Evolutionary conservation across 2,329 filamentous ascomycete species (phyloP).

Genomic region (Claviceps sp.): DNA sequence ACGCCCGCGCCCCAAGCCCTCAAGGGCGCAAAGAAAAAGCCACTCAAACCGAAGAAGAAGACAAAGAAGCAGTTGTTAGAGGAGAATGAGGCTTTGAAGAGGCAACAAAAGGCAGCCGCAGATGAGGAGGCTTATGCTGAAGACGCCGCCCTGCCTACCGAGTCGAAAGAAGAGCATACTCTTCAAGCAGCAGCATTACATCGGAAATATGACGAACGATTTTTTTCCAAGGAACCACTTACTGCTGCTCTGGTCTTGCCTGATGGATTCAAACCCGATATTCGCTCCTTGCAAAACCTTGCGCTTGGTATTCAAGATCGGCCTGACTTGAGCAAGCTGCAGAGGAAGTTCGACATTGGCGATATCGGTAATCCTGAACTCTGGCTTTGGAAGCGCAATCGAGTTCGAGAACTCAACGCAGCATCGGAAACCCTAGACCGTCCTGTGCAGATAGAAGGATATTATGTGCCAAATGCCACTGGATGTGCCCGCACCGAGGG

Average conservation of each 20-base stretch:
- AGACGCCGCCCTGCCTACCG: slow-evolving; percentile 23
- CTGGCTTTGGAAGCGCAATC: slow-evolving; percentile 44
- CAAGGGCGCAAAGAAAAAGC: slow-evolving; percentile 43
- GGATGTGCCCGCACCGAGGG: slow-evolving; percentile 87
- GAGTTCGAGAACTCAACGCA: slow-evolving; percentile 41
- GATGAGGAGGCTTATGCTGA: slow-evolving; percentile 23
- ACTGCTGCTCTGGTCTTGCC: slow-evolving; percentile 32
- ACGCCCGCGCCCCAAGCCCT: slow-evolving; percentile 28
- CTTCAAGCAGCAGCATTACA: slow-evolving; percentile 28
- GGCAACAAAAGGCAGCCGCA: slow-evolving; percentile 36
- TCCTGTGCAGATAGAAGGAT: slow-evolving; percentile 40
- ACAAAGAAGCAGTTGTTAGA: slow-evolving; percentile 65
- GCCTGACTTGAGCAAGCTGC: slow-evolving; percentile 35
- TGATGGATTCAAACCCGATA: slow-evolving; percentile 29
- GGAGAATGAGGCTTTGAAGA: slow-evolving; percentile 48
- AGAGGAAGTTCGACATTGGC: slow-evolving; percentile 30
- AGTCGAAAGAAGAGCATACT: slow-evolving; percentile 14
- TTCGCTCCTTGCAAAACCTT: slow-evolving; percentile 31
- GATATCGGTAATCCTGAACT: slow-evolving; percentile 37
- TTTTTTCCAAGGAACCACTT: slow-evolving; percentile 36
- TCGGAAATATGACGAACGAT: slow-evolving; percentile 32
- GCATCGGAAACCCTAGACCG: slow-evolving; percentile 13
- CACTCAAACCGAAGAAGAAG: slow-evolving; percentile 53
- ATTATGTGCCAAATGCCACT: slow-evolving; percentile 74
- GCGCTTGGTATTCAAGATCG: slow-evolving; percentile 30